Percentiles rank a stretch among this genome's conserved stretches.
Evolutionary conservation across 768 basidiomycete genomes (phyloP).

Genomic region (Tulasnella sp.): DNA sequence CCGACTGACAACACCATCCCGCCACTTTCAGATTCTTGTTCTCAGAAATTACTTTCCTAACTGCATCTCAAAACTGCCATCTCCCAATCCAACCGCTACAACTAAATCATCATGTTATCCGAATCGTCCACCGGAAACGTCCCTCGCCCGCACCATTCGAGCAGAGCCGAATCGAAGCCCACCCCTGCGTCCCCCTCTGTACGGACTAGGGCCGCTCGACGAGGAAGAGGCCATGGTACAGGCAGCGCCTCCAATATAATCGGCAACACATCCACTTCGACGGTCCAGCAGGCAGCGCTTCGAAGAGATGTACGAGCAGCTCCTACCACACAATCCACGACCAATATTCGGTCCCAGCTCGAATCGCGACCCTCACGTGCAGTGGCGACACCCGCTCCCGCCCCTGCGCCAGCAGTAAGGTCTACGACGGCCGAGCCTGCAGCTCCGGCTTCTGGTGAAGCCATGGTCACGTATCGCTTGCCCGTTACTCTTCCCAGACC

Average conservation of each 20-base stretch:
- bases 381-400: not conserved
- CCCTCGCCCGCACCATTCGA: not conserved
- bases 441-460: not conserved
- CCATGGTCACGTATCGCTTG: conserved; percentile 8
- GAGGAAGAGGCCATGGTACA: not conserved
- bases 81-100: too few relatives aligned
- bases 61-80: not conserved
- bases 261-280: conserved; percentile 5
- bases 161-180: too few relatives aligned
- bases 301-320: not conserved
- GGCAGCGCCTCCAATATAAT: conserved; percentile 9
- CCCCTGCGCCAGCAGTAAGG: not conserved
- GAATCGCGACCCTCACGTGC: not conserved
- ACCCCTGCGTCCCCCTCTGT: too few relatives aligned
- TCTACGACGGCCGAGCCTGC: not conserved
- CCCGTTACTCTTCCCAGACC: conserved; percentile 4
- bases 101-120: not conserved
- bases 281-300: not conserved
- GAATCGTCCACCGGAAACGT: not conserved
- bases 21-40: too few relatives aligned
- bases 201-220: too few relatives aligned
- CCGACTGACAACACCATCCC: not conserved
- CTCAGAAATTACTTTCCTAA: too few relatives aligned
- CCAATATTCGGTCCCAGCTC: not conserved
- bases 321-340: not conserved